Conservation (phyloP, 768 basidiomycete species). For the Crepidotus variabilis region DNA sequence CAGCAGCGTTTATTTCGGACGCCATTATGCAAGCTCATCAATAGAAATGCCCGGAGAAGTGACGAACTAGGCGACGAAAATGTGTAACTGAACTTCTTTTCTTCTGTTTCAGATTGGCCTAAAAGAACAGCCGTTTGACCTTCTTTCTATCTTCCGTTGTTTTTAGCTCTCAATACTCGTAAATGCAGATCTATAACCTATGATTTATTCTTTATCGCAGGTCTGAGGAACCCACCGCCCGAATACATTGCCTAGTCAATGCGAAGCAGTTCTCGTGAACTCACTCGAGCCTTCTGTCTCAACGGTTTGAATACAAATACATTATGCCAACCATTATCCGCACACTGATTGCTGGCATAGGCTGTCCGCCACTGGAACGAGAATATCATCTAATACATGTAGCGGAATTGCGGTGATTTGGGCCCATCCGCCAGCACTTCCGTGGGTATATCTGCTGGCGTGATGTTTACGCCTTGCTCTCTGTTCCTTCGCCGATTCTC, state of each 20-base stretch:
- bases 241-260: too few species aligned
- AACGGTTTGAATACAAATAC: background rate
- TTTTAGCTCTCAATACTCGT: constrained; percentile 21
- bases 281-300: background rate
- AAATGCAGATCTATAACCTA: constrained; percentile 18
- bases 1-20: constrained; percentile 87
- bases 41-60: constrained; percentile 31
- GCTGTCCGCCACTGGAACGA: background rate
- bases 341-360: background rate
- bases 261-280: too few species aligned
- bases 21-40: constrained; percentile 92
- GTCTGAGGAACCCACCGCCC: too few species aligned
- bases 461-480: constrained; percentile 34
- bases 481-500: constrained; percentile 44
- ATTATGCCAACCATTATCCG: background rate
- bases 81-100: constrained; percentile 31
- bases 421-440: constrained; percentile 39
- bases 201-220: too few species aligned
- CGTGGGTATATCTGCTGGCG: constrained; percentile 42
- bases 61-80: constrained; percentile 9
- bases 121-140: constrained; percentile 27
- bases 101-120: constrained; percentile 18
- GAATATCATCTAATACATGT: constrained; percentile 35
- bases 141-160: constrained; percentile 26
- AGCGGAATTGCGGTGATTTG: constrained; percentile 38